These are phyloP conservation scores for Talinum fruticosum DNA, from an alignment of 148 eudicot species.

Conservation along the genomic window DNA sequence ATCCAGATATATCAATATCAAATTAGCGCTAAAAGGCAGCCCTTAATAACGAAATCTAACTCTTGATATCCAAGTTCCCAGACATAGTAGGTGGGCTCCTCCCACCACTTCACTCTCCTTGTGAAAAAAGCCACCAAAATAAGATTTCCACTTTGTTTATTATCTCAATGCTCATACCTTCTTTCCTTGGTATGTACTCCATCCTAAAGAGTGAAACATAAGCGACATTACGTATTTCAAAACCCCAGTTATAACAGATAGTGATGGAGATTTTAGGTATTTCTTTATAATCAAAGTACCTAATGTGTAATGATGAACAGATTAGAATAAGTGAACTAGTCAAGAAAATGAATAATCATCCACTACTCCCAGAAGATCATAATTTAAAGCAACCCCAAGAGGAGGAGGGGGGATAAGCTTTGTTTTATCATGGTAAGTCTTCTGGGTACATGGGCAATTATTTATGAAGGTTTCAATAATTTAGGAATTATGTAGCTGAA, in stretches of 20 bases:
- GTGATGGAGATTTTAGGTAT: slow-evolving; percentile 21
- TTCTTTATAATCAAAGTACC: slow-evolving; percentile 29
- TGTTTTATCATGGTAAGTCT: neutral
- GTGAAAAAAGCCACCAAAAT: slow-evolving; percentile 32
- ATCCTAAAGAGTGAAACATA: slow-evolving; percentile 35
- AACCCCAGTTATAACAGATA: slow-evolving; percentile 23
- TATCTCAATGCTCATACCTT: slow-evolving; percentile 16
- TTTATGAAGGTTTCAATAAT: neutral
- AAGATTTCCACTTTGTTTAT: slow-evolving; percentile 2
- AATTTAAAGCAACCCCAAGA: slow-evolving; percentile 3
- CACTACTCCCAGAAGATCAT: slow-evolving; percentile 7
- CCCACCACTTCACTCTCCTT: slow-evolving; percentile 33
- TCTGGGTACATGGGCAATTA: neutral
- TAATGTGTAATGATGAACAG: slow-evolving; percentile 30
- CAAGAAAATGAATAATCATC: slow-evolving; percentile 14
- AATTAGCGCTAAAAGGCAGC: slow-evolving; percentile 22
- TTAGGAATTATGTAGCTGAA: neutral
- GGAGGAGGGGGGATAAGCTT: neutral
- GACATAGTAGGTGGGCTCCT: slow-evolving; percentile 25
- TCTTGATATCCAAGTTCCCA: slow-evolving; percentile 28
- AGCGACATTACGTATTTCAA: slow-evolving; percentile 29
- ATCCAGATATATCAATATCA: slow-evolving; percentile 21
- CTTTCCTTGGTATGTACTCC: slow-evolving; percentile 38
- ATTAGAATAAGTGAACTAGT: slow-evolving; percentile 22
- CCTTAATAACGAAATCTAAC: slow-evolving; percentile 19